Base-by-base conservation (phyloP, 73 alveolate genomes). In the Paramecium pentaurelia region DNA sequence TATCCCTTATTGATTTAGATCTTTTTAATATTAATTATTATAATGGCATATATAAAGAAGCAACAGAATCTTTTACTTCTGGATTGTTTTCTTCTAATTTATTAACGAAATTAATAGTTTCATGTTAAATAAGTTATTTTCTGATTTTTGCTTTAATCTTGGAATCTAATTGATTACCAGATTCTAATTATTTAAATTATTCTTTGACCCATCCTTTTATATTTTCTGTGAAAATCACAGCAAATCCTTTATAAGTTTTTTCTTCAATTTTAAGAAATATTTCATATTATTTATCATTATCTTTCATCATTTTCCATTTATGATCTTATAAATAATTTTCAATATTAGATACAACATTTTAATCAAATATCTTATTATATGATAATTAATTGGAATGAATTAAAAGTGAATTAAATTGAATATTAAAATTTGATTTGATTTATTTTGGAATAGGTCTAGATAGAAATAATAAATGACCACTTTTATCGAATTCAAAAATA, bases 281-380 rank as follows among this genome's bases (percentile, higher is more conserved):
- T 44, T 80, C 91, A 45, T 80, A 80, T 14, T 80, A 22, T 32
- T 80, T 73, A 5, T 73, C 87, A 73, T 73, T 80, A 10, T 80
- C 91, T 80, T 80, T 80, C 73, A 32, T 80, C 73, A 80, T 42
- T 49, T 80, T 80, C 91, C 91, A 80, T 80, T 49, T 42, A 60
- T 80, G 58, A 80, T 80, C 91, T 80, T 80, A 8, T 2, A 80
- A n/a, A 45, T 45, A 80, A 27, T 80, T 80, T 47, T 80, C 91
- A 44, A 80, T 80, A 47, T 80, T 47, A 8, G 91, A 80, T 4
- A 80, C 73, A 45, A 80, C 58, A 27, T 11, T 25, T 14, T 34
- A 34, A 47, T 80, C 91, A 80, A 80, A 80, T 40, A 80, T 80
- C 45, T 80, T 42, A 80, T 34, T 80, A 45, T 80, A 80, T 2